Base-by-base conservation (phyloP, 73 alveolate genomes). In the Paraurostyla sp. region DNA sequence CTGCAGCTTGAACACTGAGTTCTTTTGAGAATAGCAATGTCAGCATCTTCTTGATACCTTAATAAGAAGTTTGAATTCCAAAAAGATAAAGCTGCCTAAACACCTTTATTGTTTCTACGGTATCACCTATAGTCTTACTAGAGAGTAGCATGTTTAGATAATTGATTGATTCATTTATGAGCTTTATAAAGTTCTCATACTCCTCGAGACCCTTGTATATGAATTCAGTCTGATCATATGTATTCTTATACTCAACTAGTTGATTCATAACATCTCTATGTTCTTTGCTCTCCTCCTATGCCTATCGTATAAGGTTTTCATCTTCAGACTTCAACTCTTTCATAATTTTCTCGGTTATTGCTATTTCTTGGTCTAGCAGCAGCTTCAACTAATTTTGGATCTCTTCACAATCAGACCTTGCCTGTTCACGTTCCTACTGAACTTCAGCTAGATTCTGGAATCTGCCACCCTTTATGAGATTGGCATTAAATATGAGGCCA, bases 81-180 rank as follows among this genome's bases (percentile, higher is more conserved):
- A 69, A 87, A 27, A 75, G 48, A 58, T 90, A 85, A n/a, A 95
- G 94, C 36, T 88, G 68, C 27, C 76, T 52, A 45, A 96, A 88
- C 65, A 88, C 60, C 60, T 92, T 96, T 15, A 96, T 90, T 32
- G 98, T 71, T 78, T 95, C 99, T 16, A 59, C 82, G 54, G 95
- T 93, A 89, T 96, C 99, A 0, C 87, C 36, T n/a, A 45, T 85
- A 32, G 94, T 96, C 80, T 94, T 92, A 29, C 96, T 84, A 56
- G 93, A 89, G 41, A 96, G 86, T 58, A 96, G 80, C 86, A 73
- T 89, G 41, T 88, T 94, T 16, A 96, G 88, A 36, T 87, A 82
- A 11, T 92, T 92, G 0, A 88, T 90, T 22, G 95, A 89, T 29
- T 92, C 45, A 49, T 92, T 95, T 23, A 96, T 56, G 27, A 65